Conservation (phyloP, 2,329 filamentous ascomycete species). For the Pseudocercospora pini-densiflorae region DNA sequence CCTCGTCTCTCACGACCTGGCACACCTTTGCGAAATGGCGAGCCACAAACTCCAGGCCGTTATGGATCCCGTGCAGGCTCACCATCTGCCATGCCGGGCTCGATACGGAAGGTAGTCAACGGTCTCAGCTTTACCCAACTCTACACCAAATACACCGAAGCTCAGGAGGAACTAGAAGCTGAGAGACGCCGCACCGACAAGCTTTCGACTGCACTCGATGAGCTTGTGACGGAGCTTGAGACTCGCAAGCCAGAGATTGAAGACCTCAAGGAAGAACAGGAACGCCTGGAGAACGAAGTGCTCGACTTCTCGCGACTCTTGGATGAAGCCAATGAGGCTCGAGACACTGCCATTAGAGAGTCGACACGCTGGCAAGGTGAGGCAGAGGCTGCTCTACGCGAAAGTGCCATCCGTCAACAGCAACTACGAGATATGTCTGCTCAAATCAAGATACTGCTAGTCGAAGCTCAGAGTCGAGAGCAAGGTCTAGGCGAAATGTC, state of each 20-base stretch:
- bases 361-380: slow-evolving; percentile 79
- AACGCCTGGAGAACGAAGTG: slow-evolving; percentile 78
- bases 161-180: slow-evolving; percentile 72
- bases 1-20: slow-evolving; percentile 46
- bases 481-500: slow-evolving; percentile 75
- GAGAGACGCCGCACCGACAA: slow-evolving; percentile 77
- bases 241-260: slow-evolving; percentile 86
- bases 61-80: slow-evolving; percentile 51
- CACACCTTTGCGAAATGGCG: slow-evolving; percentile 56
- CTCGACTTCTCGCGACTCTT: slow-evolving; percentile 77
- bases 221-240: slow-evolving; percentile 84
- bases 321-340: slow-evolving; percentile 79
- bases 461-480: slow-evolving; percentile 82
- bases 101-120: slow-evolving; percentile 56
- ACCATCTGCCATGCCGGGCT: slow-evolving; percentile 51
- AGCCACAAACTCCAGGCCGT: slow-evolving; percentile 34
- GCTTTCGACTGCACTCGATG: slow-evolving; percentile 77
- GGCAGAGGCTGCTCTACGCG: slow-evolving; percentile 63
- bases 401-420: slow-evolving; percentile 79
- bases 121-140: slow-evolving; percentile 66
- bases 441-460: slow-evolving; percentile 87
- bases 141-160: slow-evolving; percentile 64
- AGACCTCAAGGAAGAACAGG: slow-evolving; percentile 80
- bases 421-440: slow-evolving; percentile 88
- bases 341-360: slow-evolving; percentile 77